A percentile compares a stretch with the other conserved stretches of the same genome.
phyloP scores from a whole-genome alignment of 2,329 filamentous ascomycete species.

The Microcyclosporella mali region DNA sequence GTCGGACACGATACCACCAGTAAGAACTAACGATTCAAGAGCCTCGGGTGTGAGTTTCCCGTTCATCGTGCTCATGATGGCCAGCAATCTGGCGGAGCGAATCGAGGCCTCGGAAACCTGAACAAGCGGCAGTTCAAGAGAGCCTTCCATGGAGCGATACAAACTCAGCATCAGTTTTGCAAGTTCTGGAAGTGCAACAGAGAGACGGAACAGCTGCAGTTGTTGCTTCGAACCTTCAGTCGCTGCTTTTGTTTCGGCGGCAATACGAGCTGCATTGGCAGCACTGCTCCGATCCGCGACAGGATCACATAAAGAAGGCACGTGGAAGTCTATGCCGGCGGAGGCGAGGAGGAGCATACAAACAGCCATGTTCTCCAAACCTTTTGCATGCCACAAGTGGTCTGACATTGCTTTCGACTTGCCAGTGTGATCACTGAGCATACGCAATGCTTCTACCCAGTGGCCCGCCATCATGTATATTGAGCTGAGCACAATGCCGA shows the following conservation, averaged over 20 bases:
- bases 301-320: slow-evolving; percentile 40
- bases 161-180: slow-evolving; percentile 67
- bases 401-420: slow-evolving; percentile 76
- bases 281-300: slow-evolving; percentile 23
- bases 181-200: slow-evolving; percentile 62
- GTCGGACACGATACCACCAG: background rate
- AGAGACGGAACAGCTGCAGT: slow-evolving; percentile 43
- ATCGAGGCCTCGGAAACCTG: slow-evolving; percentile 68
- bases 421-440: slow-evolving; percentile 72
- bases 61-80: slow-evolving; percentile 59
- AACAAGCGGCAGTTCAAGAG: slow-evolving; percentile 62
- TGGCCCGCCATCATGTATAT: slow-evolving; percentile 83
- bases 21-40: slow-evolving; percentile 8
- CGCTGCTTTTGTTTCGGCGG: slow-evolving; percentile 19
- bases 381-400: slow-evolving; percentile 96
- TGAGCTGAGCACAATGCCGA: slow-evolving; percentile 73
- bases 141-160: slow-evolving; percentile 58
- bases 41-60: slow-evolving; percentile 48
- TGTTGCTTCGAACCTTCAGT: slow-evolving; percentile 19
- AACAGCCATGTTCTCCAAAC: slow-evolving; percentile 77
- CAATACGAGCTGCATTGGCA: slow-evolving; percentile 20
- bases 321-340: slow-evolving; percentile 74
- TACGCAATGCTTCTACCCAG: slow-evolving; percentile 81
- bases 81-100: slow-evolving; percentile 64
- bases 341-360: slow-evolving; percentile 79